A percentile compares a stretch with the other conserved stretches of the same genome.
Evolutionary conservation across 2,329 filamentous ascomycete species (phyloP).

Genomic region (Meredithiella fracta): DNA sequence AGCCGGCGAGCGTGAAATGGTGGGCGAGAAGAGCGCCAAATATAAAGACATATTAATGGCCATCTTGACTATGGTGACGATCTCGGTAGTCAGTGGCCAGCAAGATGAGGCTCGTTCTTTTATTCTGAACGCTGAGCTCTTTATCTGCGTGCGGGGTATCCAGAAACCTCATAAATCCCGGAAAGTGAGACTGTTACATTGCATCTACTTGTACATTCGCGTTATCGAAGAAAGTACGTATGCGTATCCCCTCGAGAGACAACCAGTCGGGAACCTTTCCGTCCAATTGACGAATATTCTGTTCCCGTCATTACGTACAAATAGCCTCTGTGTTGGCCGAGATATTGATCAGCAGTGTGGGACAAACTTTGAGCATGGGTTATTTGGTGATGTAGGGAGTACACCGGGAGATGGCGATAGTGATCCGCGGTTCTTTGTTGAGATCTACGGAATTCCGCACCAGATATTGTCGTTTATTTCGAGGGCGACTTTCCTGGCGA

Average conservation of each 20-base stretch:
- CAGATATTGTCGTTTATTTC: constrained; percentile 26
- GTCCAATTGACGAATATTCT: constrained; percentile 15
- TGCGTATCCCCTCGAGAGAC: constrained; percentile 15
- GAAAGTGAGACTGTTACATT: constrained; percentile 28
- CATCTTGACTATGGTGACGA: constrained; percentile 24
- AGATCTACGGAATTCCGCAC: constrained; percentile 30
- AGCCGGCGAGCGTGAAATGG: constrained; percentile 20
- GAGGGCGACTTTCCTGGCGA: constrained; percentile 26
- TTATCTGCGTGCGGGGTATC: constrained; percentile 26
- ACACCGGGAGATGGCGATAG: constrained; percentile 20
- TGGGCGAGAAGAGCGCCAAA: constrained; percentile 22
- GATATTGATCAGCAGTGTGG: constrained; percentile 28
- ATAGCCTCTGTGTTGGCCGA: constrained; percentile 25
- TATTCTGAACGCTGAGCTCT: constrained; percentile 27
- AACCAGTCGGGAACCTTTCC: constrained; percentile 2
- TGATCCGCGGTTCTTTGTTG: constrained; percentile 26
- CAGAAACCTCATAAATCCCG: constrained; percentile 24
- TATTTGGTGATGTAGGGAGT: constrained; percentile 9
- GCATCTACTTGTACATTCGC: constrained; percentile 30
- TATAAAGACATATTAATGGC: constrained; percentile 28
- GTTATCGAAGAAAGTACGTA: constrained; percentile 29
- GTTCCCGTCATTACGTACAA: constrained; percentile 19
- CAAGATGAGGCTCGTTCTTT: constrained; percentile 21
- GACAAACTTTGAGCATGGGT: constrained; percentile 20
- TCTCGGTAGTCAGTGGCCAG: constrained; percentile 22